Evolutionary conservation across 805 yeast species (phyloP).

Genomic region (Zygosaccharomyces rouxii): DNA sequence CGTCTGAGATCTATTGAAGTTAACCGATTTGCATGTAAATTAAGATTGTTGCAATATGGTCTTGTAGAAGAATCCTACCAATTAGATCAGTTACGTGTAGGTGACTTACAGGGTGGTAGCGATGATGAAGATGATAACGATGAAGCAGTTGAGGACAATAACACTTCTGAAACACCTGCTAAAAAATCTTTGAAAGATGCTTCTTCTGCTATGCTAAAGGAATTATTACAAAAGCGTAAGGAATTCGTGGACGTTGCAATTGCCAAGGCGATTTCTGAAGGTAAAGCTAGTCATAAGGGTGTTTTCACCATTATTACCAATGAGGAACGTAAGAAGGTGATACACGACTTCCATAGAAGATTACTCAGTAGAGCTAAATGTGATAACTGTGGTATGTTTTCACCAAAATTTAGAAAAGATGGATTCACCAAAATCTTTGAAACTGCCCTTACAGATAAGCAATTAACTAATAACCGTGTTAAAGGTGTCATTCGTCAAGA

Average conservation of each 20-base stretch:
- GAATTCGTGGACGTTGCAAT: slow-evolving; percentile 68
- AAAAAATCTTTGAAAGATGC: slow-evolving; percentile 29
- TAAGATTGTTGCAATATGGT: slow-evolving; percentile 82
- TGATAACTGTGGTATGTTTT: slow-evolving; percentile 93
- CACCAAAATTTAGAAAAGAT: slow-evolving; percentile 92
- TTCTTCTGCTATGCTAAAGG: slow-evolving; percentile 41
- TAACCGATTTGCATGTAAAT: slow-evolving; percentile 72
- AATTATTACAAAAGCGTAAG: slow-evolving; percentile 57
- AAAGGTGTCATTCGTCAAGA: slow-evolving; percentile 74
- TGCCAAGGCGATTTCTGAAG: slow-evolving; percentile 68
- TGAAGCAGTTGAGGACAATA: slow-evolving; percentile 7
- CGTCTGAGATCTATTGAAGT: slow-evolving; percentile 63
- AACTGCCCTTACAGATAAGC: slow-evolving; percentile 77
- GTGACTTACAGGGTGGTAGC: slow-evolving; percentile 33
- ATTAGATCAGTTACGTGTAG: slow-evolving; percentile 55
- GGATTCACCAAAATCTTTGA: slow-evolving; percentile 92
- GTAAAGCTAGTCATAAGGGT: slow-evolving; percentile 64
- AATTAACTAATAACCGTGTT: slow-evolving; percentile 71
- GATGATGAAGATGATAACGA: slow-evolving; percentile 45
- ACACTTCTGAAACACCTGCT: slow-evolving; percentile 1
- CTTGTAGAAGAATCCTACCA: slow-evolving; percentile 71
- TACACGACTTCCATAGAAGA: slow-evolving; percentile 71
- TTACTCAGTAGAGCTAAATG: slow-evolving; percentile 78
- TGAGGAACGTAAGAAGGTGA: slow-evolving; percentile 75
- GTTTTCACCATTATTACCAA: slow-evolving; percentile 76